Conservation (phyloP, 2,329 filamentous ascomycete genomes). For the Ophiosphaerella korrae region DNA sequence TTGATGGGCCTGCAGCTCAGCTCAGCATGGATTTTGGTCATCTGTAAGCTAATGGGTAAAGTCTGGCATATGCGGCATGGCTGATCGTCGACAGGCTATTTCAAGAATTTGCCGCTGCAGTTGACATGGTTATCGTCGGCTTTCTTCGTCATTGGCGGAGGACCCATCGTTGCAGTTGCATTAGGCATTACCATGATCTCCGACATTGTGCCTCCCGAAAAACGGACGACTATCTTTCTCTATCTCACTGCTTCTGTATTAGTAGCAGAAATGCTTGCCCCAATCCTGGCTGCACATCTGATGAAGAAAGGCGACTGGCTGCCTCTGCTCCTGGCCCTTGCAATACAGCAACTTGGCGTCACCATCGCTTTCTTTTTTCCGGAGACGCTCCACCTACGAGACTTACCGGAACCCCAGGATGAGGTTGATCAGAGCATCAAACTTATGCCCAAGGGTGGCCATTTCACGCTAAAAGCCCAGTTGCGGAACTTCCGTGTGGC, state of each 20-base stretch:
- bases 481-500: slow-evolving; percentile 43
- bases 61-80: neutral
- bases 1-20: slow-evolving; percentile 49
- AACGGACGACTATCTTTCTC: slow-evolving; percentile 43
- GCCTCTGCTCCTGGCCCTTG: slow-evolving; percentile 38
- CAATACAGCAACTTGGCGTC: slow-evolving; percentile 33
- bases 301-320: slow-evolving; percentile 43
- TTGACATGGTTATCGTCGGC: slow-evolving; percentile 56
- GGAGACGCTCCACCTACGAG: slow-evolving; percentile 43
- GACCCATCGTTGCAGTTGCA: slow-evolving; percentile 53
- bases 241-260: slow-evolving; percentile 39
- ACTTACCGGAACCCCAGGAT: slow-evolving; percentile 34
- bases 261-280: slow-evolving; percentile 41
- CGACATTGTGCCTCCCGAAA: slow-evolving; percentile 55
- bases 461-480: slow-evolving; percentile 35
- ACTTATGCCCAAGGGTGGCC: slow-evolving; percentile 16
- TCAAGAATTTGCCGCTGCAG: slow-evolving; percentile 50
- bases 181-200: slow-evolving; percentile 58
- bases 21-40: slow-evolving; percentile 38
- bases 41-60: slow-evolving; percentile 28
- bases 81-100: slow-evolving; percentile 33
- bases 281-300: slow-evolving; percentile 37
- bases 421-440: slow-evolving; percentile 19
- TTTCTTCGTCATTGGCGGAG: slow-evolving; percentile 55
- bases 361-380: slow-evolving; percentile 36